Conservation (phyloP, 768 basidiomycete genomes). For the Hygrocybe punicea region DNA sequence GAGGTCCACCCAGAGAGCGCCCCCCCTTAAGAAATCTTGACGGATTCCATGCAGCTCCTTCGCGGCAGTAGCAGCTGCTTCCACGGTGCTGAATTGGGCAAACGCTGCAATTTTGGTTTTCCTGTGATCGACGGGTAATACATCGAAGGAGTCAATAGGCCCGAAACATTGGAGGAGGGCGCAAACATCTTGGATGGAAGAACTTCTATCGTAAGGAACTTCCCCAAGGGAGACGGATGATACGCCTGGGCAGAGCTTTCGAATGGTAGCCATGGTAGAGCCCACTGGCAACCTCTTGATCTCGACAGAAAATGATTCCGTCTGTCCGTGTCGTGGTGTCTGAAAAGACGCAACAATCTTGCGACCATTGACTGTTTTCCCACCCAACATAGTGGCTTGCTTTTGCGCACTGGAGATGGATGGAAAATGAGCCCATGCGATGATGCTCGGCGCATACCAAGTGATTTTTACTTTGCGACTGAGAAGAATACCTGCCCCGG, state of each 20-base stretch:
- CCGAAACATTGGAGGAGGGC: constrained; percentile 35
- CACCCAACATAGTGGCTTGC: constrained; percentile 41
- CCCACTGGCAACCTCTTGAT: constrained; percentile 43
- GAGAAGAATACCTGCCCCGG: constrained; percentile 15
- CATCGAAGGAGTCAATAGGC: constrained; percentile 39
- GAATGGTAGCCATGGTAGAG: constrained; percentile 30
- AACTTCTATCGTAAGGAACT: constrained; percentile 33
- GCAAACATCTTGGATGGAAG: constrained; percentile 34
- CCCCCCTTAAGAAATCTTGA: constrained; percentile 39
- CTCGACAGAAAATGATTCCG: constrained; percentile 43
- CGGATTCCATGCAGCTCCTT: constrained; percentile 24
- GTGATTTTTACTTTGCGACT: constrained; percentile 38
- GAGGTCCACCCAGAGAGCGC: constrained; percentile 36
- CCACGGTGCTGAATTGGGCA: constrained; percentile 37
- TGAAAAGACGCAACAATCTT: constrained; percentile 41
- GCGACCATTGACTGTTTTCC: constrained; percentile 36
- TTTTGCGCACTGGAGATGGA: constrained; percentile 42
- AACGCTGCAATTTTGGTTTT: constrained; percentile 40
- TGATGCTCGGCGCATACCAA: constrained; percentile 43
- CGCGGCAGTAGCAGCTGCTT: constrained; percentile 35
- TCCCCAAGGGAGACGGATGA: constrained; percentile 28
- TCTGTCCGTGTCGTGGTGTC: constrained; percentile 24
- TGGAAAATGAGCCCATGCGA: constrained; percentile 48
- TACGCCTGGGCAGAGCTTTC: constrained; percentile 31
- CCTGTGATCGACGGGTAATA: constrained; percentile 29